Evolutionary conservation across 2,329 filamentous ascomycete species (phyloP).

Genomic region (Botrytis medusae): DNA sequence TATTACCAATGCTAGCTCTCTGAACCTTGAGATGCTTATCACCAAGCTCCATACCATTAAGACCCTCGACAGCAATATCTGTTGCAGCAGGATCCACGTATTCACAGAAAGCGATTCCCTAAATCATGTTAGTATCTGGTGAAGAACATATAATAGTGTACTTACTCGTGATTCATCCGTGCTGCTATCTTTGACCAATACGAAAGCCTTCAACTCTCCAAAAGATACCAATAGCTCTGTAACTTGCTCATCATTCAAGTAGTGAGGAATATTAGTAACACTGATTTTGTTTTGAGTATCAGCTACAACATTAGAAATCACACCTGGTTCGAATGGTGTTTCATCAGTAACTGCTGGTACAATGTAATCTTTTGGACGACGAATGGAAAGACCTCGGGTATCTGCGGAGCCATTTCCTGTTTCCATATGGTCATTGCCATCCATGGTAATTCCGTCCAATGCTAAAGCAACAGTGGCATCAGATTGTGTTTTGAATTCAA

Average conservation of each 20-base stretch:
- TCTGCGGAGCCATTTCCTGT: slow-evolving; percentile 51
- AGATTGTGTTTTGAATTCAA: slow-evolving; percentile 84
- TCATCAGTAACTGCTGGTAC: slow-evolving; percentile 78
- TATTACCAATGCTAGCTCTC: slow-evolving; percentile 88
- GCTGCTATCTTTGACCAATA: slow-evolving; percentile 80
- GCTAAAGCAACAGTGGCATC: slow-evolving; percentile 92
- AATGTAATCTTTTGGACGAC: slow-evolving; percentile 94
- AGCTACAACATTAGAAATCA: slow-evolving; percentile 76
- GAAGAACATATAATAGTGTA: slow-evolving; percentile 29
- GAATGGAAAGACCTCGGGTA: slow-evolving; percentile 66
- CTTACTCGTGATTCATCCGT: slow-evolving; percentile 85
- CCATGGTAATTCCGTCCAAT: slow-evolving; percentile 86
- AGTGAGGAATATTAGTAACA: slow-evolving; percentile 83
- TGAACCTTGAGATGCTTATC: slow-evolving; percentile 82
- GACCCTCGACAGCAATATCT: slow-evolving; percentile 80
- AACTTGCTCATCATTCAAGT: slow-evolving; percentile 88
- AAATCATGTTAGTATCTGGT: slow-evolving; percentile 37
- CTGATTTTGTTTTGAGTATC: slow-evolving; percentile 96
- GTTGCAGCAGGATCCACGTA: slow-evolving; percentile 77
- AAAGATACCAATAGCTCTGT: slow-evolving; percentile 87
- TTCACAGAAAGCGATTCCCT: slow-evolving; percentile 97
- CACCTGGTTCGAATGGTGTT: slow-evolving; percentile 69
- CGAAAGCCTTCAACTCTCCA: slow-evolving; percentile 88
- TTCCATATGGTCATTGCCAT: slow-evolving; percentile 59
- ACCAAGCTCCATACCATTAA: slow-evolving; percentile 91